phyloP scores from a whole-genome alignment of 1,139 yeast species.

The Hansenula lynferdii region DNA sequence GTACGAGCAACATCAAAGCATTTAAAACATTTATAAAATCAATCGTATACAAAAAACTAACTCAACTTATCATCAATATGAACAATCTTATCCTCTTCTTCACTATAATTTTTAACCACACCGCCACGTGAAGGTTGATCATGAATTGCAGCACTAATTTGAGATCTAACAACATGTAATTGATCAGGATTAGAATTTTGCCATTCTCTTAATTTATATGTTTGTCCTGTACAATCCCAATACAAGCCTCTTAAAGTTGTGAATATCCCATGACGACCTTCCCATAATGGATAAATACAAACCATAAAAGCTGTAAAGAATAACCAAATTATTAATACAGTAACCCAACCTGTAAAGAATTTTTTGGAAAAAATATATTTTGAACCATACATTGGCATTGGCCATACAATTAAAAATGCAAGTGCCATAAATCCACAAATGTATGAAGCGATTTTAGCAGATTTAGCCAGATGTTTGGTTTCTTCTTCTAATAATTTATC shows the following conservation, averaged over 20 bases:
- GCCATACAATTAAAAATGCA: conserved; percentile 67
- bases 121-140: conserved; percentile 7
- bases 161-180: conserved; percentile 62
- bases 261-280: conserved; percentile 61
- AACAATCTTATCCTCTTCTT: conserved; percentile 11
- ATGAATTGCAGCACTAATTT: conserved; percentile 35
- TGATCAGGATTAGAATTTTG: conserved; percentile 65
- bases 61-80: conserved; percentile 18
- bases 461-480: conserved; percentile 36
- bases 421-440: conserved; percentile 55
- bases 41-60: too few relatives aligned
- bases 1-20: too few relatives aligned
- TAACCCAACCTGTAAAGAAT: conserved; percentile 83
- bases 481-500: conserved; percentile 39
- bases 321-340: conserved; percentile 70
- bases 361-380: conserved; percentile 62
- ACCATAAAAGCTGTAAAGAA: conserved; percentile 54
- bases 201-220: conserved; percentile 67
- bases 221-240: conserved; percentile 80
- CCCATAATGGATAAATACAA: conserved; percentile 57
- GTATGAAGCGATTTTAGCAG: conserved; percentile 50
- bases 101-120: too few relatives aligned
- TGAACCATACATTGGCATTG: conserved; percentile 85
- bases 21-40: too few relatives aligned
- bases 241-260: conserved; percentile 68